phyloP scores from a whole-genome alignment of 1,284 basidiomycete genomes.

The Moesziomyces antarcticus region DNA sequence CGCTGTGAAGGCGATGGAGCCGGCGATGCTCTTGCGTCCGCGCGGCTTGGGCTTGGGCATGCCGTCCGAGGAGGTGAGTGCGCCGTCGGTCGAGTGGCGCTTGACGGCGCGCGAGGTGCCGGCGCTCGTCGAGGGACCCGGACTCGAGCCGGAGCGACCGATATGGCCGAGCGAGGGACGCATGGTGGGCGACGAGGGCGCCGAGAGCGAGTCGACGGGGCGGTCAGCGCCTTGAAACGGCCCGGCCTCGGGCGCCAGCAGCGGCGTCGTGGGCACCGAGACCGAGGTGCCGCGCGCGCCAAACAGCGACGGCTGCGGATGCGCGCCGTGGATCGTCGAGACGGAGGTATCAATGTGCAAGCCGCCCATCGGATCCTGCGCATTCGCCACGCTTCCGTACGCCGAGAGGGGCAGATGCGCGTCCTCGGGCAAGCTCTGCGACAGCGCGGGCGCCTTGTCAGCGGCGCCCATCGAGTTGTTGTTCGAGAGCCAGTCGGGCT shows the following conservation, averaged over 20 bases:
- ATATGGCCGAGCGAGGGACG: slow-evolving; percentile 31
- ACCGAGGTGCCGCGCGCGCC: slow-evolving; percentile 32
- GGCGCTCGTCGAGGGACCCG: slow-evolving; percentile 19
- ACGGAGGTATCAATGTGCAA: slow-evolving; percentile 34
- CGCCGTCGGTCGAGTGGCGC: slow-evolving; percentile 39
- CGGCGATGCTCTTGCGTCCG: slow-evolving; percentile 41
- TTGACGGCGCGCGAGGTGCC: slow-evolving; percentile 16
- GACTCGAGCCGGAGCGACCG: slow-evolving; percentile 41
- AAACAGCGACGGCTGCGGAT: slow-evolving; percentile 30
- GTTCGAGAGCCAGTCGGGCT: slow-evolving; percentile 34
- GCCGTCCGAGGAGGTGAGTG: slow-evolving; percentile 12
- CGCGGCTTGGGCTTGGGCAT: slow-evolving; percentile 35
- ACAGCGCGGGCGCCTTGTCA: background rate
- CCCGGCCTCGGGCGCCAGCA: slow-evolving; percentile 34
- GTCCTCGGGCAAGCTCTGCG: slow-evolving; percentile 34
- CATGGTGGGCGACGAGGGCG: slow-evolving; percentile 41
- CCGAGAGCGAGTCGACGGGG: slow-evolving; percentile 43
- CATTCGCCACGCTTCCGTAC: slow-evolving; percentile 16
- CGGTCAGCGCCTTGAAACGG: slow-evolving; percentile 39
- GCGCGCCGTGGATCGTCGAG: slow-evolving; percentile 8
- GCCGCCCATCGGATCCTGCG: slow-evolving; percentile 4
- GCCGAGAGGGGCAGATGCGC: slow-evolving; percentile 33
- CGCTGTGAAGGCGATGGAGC: slow-evolving; percentile 41
- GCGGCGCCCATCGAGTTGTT: slow-evolving; percentile 17
- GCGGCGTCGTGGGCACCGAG: slow-evolving; percentile 39